Evolutionary conservation across 345 rosid genomes (phyloP).

Genomic region (Firmiana major): DNA sequence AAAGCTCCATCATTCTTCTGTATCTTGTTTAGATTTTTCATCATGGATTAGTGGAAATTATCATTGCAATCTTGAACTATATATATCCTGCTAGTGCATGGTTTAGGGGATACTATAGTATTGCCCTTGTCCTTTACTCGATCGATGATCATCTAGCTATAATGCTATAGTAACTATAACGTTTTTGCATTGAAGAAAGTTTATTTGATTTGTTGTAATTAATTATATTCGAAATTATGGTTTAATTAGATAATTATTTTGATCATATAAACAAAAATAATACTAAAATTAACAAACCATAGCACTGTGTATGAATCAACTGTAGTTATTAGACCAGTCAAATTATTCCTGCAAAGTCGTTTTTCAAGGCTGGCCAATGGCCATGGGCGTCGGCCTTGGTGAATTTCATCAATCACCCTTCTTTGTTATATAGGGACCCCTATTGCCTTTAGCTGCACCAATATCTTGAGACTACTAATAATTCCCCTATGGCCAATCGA

Average conservation of each 20-base stretch:
- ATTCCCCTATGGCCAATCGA: constrained; percentile 14
- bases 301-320: background rate
- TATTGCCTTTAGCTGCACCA: constrained; percentile 17
- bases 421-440: constrained; percentile 23
- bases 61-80: constrained; percentile 9
- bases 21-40: background rate
- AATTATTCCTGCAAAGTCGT: constrained; percentile 22
- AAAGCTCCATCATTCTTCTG: constrained; percentile 30
- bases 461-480: constrained; percentile 20
- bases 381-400: constrained; percentile 12
- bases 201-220: background rate
- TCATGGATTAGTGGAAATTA: constrained; percentile 12
- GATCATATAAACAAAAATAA: background rate
- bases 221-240: background rate
- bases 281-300: too few species aligned
- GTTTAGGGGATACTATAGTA: background rate
- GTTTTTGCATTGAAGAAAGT: background rate
- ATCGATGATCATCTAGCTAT: too few species aligned
- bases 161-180: too few species aligned
- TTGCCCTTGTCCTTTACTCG: too few species aligned
- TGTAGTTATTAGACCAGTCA: constrained; percentile 21
- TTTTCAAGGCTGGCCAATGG: constrained; percentile 9
- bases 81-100: background rate
- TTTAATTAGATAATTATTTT: background rate
- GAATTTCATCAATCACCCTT: background rate